phyloP scores from a whole-genome alignment of 2,329 filamentous ascomycete genomes.

The Talaromyces atroroseus region DNA sequence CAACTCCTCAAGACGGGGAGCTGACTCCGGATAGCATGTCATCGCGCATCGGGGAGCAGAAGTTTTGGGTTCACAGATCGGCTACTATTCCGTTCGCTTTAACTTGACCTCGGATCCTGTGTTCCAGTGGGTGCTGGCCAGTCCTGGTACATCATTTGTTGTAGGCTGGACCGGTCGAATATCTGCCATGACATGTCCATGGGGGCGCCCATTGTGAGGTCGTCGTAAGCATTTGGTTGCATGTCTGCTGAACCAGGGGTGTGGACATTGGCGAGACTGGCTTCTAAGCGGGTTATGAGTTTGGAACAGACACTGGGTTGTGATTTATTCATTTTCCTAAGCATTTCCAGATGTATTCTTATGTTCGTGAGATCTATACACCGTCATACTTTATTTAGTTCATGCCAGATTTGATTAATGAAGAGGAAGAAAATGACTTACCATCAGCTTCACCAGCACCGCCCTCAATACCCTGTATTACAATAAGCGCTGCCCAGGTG shows the following conservation, averaged over 20 bases:
- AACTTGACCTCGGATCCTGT: not conserved
- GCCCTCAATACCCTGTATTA: constrained; percentile 12
- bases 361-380: constrained; percentile 11
- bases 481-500: constrained; percentile 14
- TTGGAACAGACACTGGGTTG: constrained; percentile 9
- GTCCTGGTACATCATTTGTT: constrained; percentile 12
- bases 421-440: not conserved
- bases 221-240: constrained; percentile 5
- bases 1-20: constrained; percentile 2
- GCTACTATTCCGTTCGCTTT: constrained; percentile 7
- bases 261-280: constrained; percentile 7
- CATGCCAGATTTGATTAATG: too few species aligned
- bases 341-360: constrained; percentile 14
- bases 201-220: constrained; percentile 2
- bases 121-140: constrained; percentile 3
- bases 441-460: constrained; percentile 12
- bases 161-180: constrained; percentile 12
- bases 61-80: not conserved
- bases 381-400: not conserved
- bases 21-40: constrained; percentile 13
- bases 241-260: constrained; percentile 9
- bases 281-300: constrained; percentile 11
- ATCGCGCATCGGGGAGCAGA: constrained; percentile 10
- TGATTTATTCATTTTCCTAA: constrained; percentile 10
- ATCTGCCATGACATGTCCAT: constrained; percentile 13